These are phyloP conservation scores for Fraxinus platypoda DNA, from an alignment of 305 asterid genomes.

Conservation along the genomic window DNA sequence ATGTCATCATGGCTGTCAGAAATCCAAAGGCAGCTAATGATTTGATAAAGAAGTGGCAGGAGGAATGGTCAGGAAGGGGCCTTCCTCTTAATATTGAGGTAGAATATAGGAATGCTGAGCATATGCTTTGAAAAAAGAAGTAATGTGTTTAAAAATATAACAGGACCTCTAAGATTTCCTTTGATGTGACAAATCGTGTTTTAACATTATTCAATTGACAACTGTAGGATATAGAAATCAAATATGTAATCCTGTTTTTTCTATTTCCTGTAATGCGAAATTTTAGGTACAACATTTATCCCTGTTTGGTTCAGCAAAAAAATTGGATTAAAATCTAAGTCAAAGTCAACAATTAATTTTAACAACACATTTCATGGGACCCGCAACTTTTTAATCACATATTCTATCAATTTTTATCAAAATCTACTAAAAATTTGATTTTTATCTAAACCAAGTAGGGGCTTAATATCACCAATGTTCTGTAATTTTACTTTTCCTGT, in stretches of 20 bases:
- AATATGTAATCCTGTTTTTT: background rate
- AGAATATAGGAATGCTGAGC: slow-evolving; percentile 3
- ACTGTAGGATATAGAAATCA: background rate
- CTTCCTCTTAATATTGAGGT: slow-evolving; percentile 95
- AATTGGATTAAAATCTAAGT: too few relatives aligned
- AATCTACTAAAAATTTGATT: too few relatives aligned
- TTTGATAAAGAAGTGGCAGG: slow-evolving; percentile 67
- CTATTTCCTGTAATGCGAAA: too few relatives aligned
- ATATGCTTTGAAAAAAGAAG: background rate
- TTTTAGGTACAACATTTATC: background rate
- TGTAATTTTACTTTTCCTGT: background rate
- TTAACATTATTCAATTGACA: background rate
- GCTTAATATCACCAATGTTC: background rate
- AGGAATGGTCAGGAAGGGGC: slow-evolving; percentile 75
- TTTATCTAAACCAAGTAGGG: background rate
- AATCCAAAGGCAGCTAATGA: slow-evolving; percentile 61
- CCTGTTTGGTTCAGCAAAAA: too few relatives aligned
- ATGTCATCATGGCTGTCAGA: slow-evolving; percentile 81
- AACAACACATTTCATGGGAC: background rate
- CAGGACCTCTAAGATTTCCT: slow-evolving; percentile 7
- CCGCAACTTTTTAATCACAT: background rate
- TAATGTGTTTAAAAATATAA: slow-evolving; percentile 1
- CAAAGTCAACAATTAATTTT: too few relatives aligned
- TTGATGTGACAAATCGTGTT: slow-evolving; percentile 1
- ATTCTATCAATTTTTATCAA: background rate